Evolutionary conservation across 257 asterid species (phyloP), one percentile per base, ranked within the genome.

Genomic region (Scutellaria baicalensis): DNA sequence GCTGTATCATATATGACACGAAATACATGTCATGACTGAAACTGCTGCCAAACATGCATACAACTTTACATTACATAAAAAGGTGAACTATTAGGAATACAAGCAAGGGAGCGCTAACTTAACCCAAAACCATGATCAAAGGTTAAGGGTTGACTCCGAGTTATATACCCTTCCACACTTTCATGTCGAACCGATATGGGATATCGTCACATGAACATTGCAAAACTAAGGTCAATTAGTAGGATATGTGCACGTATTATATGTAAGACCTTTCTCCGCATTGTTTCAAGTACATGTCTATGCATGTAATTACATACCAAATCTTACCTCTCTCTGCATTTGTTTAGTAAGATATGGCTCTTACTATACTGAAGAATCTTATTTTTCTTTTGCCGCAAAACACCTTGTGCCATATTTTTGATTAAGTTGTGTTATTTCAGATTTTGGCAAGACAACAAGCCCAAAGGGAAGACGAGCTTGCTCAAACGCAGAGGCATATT

Each of bases 361-460:
- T 42, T 6, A 42, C 47, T 42, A 42, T 40, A 14, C 1, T 44
- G 23, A 66, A 33, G 48, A 27, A 27, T 44, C 12, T 47, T 42
- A 35, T 66, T 39, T 61, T 57, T 44, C 58, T 40, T 68, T 52
- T 69, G 49, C 47, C 17, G 1, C 63, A 51, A 31, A 62, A 50
- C 49, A 50, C 40, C 11, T 20, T 23, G 59, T 64, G 8, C 9
- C 66, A 33, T 20, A 77, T 40, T 73, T 50, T 73, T 57, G n/a
- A 59, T 74, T 78, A 75, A 33, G 72, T 75, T 59, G 49, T 74
- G 48, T 44, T 48, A 43, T 74, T 78, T 79, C 90, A 94, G 99
- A 84, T 91, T 71, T 88, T 94, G 89, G 99, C 98, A 42, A 89
- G 99, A 74, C 99, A 94, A 75, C 99, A 94, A 83, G 99, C 99